Conservation (phyloP, 495 filamentous ascomycete genomes). For the Xylaria sp. region DNA sequence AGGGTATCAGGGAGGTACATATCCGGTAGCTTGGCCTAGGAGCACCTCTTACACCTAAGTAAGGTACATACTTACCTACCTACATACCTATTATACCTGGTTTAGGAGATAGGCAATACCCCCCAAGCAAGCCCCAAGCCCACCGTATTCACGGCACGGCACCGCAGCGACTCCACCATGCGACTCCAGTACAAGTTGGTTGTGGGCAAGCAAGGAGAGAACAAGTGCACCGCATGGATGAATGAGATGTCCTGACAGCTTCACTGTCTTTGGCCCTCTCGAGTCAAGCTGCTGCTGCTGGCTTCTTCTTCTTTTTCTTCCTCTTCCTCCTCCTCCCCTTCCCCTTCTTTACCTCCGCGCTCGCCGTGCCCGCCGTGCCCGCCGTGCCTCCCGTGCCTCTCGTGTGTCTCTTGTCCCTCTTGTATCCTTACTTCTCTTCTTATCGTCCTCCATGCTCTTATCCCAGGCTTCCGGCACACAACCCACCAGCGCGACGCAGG, state of each 20-base stretch:
- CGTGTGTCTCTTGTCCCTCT: too few relatives aligned
- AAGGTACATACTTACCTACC: too few relatives aligned
- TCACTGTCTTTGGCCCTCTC: conserved; percentile 16
- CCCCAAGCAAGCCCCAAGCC: background rate
- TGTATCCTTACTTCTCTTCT: conserved; percentile 7
- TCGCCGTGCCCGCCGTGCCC: background rate
- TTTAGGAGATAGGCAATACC: background rate
- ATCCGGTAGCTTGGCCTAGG: too few relatives aligned
- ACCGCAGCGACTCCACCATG: background rate
- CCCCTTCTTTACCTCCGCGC: too few relatives aligned
- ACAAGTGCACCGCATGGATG: background rate
- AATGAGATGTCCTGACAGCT: conserved; percentile 6
- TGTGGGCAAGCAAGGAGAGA: background rate
- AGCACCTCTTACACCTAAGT: too few relatives aligned
- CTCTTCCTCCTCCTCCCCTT: background rate
- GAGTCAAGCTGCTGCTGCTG: conserved; percentile 2
- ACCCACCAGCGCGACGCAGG: conserved; percentile 5
- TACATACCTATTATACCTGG: background rate
- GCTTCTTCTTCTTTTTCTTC: background rate
- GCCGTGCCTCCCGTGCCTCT: too few relatives aligned
- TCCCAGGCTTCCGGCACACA: conserved; percentile 6
- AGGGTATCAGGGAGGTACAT: too few relatives aligned
- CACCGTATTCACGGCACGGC: conserved; percentile 8
- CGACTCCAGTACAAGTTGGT: background rate
- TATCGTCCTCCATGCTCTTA: conserved; percentile 2